These are phyloP conservation scores for Protomyces macrosporus DNA, from an alignment of 1,139 yeast species.

Conservation along the genomic window DNA sequence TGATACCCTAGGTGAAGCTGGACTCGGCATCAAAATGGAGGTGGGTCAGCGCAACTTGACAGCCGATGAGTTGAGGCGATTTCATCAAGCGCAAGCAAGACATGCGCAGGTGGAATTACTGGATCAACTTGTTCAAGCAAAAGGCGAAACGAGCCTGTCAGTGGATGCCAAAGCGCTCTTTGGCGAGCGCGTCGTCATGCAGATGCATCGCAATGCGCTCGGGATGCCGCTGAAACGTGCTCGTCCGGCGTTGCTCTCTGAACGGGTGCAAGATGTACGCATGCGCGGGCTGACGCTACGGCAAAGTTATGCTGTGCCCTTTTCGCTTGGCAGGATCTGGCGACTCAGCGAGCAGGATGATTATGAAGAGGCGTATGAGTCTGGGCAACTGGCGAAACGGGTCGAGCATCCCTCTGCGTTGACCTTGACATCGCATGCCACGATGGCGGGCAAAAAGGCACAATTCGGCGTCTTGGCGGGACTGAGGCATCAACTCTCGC, in stretches of 20 bases:
- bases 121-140: constrained; percentile 21
- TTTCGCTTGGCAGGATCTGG: constrained; percentile 7
- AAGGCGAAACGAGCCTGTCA: constrained; percentile 9
- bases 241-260: constrained; percentile 15
- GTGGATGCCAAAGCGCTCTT: constrained; percentile 21
- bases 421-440: constrained; percentile 21
- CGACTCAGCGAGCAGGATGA: not conserved
- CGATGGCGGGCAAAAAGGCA: constrained; percentile 16
- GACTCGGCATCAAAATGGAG: constrained; percentile 33
- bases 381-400: not conserved
- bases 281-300: constrained; percentile 19
- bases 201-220: constrained; percentile 1
- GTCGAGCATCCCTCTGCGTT: constrained; percentile 8
- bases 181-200: constrained; percentile 17
- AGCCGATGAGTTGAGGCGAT: constrained; percentile 18
- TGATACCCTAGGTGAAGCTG: constrained; percentile 51
- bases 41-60: constrained; percentile 24
- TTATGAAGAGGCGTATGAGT: not conserved
- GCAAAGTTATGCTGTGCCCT: constrained; percentile 19
- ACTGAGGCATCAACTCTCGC: constrained; percentile 16
- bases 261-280: constrained; percentile 5
- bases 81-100: constrained; percentile 8
- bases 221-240: constrained; percentile 14
- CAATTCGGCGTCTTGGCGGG: constrained; percentile 23
- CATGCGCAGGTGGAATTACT: constrained; percentile 23